Conservation (phyloP, 352 stramenopile genomes). For the Phytopythium chamaehyphon region DNA sequence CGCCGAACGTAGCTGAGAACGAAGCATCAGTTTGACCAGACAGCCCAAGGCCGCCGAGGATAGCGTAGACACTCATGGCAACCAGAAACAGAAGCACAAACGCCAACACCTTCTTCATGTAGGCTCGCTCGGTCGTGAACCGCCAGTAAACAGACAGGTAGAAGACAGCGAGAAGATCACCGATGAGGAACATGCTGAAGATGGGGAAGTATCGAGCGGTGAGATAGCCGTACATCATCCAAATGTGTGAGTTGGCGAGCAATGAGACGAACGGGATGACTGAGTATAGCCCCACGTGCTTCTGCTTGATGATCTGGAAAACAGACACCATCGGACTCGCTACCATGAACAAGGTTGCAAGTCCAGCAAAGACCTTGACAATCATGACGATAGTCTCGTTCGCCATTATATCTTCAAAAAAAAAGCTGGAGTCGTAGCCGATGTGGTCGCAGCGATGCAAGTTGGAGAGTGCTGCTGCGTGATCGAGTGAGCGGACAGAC, state of each 20-base stretch:
- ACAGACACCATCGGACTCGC: slow-evolving; percentile 24
- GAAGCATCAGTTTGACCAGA: too few species aligned
- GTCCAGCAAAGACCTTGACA: slow-evolving; percentile 20
- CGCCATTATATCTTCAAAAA: slow-evolving; percentile 11
- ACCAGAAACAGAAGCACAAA: slow-evolving; percentile 7
- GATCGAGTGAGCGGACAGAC: background rate
- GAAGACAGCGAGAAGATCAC: slow-evolving; percentile 9
- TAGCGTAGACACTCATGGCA: slow-evolving; percentile 29
- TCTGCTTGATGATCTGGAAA: slow-evolving; percentile 19
- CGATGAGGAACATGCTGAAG: slow-evolving; percentile 14
- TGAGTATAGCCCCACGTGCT: slow-evolving; percentile 9
- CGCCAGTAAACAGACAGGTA: slow-evolving; percentile 37
- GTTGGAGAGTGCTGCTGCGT: background rate
- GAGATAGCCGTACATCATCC: slow-evolving; percentile 26
- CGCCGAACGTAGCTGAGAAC: slow-evolving; percentile 27
- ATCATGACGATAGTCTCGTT: slow-evolving; percentile 14
- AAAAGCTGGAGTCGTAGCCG: background rate
- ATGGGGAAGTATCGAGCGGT: slow-evolving; percentile 19
- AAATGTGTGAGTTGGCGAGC: slow-evolving; percentile 10
- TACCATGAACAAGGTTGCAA: slow-evolving; percentile 20
- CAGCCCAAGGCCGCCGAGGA: slow-evolving; percentile 24
- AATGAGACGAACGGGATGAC: slow-evolving; percentile 18
- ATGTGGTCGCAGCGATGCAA: background rate
- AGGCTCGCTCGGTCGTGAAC: slow-evolving; percentile 14
- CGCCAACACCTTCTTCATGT: slow-evolving; percentile 3